phyloP scores from a whole-genome alignment of 768 basidiomycete genomes.

The Leccinum variicolor region DNA sequence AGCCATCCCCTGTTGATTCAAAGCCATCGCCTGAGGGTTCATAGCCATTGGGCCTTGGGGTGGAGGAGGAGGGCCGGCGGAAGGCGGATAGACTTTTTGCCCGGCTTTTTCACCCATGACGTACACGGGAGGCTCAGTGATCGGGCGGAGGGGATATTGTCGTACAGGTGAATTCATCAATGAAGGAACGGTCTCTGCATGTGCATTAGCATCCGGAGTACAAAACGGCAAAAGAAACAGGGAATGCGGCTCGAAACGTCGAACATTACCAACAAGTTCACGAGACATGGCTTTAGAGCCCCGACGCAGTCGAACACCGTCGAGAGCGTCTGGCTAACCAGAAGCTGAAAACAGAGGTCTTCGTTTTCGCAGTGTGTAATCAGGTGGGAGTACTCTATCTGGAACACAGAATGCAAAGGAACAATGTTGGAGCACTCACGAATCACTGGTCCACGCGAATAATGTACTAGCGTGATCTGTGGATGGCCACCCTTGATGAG shows the following conservation, averaged over 20 bases:
- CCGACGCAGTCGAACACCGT: background rate
- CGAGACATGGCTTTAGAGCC: background rate
- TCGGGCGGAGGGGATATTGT: constrained; percentile 62
- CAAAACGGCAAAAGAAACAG: constrained; percentile 2
- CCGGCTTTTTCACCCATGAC: constrained; percentile 73
- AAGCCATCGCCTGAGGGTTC: constrained; percentile 21
- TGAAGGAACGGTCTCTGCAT: constrained; percentile 55
- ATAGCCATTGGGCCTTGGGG: constrained; percentile 26
- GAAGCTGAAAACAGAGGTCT: background rate
- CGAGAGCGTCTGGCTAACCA: background rate
- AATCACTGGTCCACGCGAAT: constrained; percentile 58
- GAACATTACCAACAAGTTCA: background rate
- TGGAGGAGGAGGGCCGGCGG: constrained; percentile 32
- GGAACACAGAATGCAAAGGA: constrained; percentile 15
- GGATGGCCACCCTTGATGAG: constrained; percentile 71
- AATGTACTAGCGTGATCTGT: constrained; percentile 73
- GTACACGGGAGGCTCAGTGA: constrained; percentile 65
- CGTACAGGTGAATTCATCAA: constrained; percentile 62
- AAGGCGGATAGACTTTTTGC: constrained; percentile 52
- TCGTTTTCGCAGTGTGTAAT: background rate
- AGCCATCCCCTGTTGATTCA: constrained; percentile 22
- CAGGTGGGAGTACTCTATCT: constrained; percentile 10
- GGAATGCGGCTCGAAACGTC: background rate
- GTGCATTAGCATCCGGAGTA: constrained; percentile 7
- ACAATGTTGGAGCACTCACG: constrained; percentile 48